phyloP scores from a whole-genome alignment of 129 eudicot genomes.

The Oenanthe sinensis region DNA sequence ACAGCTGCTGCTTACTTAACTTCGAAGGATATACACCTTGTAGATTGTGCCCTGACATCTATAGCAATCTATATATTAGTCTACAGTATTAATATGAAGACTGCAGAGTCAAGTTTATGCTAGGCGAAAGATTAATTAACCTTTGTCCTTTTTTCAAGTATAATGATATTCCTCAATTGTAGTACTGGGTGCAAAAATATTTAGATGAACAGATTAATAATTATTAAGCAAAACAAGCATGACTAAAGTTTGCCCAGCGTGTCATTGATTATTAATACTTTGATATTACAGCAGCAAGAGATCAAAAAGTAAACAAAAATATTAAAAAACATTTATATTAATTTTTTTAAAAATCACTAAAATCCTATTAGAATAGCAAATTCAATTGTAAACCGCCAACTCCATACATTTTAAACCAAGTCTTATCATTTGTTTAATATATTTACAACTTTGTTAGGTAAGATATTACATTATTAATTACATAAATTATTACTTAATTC shows the following conservation, averaged over 20 bases:
- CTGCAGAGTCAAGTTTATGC: background rate
- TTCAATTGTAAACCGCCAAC: background rate
- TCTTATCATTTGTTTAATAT: background rate
- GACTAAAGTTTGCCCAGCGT: background rate
- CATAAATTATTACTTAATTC: background rate
- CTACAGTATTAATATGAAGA: background rate
- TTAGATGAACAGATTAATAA: background rate
- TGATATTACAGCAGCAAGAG: background rate
- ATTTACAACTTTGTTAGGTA: no score
- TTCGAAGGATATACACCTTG: constrained; percentile 21
- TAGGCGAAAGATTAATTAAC: background rate
- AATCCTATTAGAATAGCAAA: background rate
- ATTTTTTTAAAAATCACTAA: background rate
- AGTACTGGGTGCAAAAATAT: background rate
- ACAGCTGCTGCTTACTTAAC: constrained; percentile 47
- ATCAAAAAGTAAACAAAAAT: background rate
- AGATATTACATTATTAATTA: no score
- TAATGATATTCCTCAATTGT: background rate
- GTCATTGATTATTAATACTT: background rate
- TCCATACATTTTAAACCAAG: background rate
- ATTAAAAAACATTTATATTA: no score
- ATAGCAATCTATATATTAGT: constrained; percentile 11
- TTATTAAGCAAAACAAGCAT: background rate
- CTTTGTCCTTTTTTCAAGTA: background rate
- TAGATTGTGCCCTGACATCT: constrained; percentile 48